Conservation (phyloP, 1,284 basidiomycete genomes). For the Puccinia hordei region DNA sequence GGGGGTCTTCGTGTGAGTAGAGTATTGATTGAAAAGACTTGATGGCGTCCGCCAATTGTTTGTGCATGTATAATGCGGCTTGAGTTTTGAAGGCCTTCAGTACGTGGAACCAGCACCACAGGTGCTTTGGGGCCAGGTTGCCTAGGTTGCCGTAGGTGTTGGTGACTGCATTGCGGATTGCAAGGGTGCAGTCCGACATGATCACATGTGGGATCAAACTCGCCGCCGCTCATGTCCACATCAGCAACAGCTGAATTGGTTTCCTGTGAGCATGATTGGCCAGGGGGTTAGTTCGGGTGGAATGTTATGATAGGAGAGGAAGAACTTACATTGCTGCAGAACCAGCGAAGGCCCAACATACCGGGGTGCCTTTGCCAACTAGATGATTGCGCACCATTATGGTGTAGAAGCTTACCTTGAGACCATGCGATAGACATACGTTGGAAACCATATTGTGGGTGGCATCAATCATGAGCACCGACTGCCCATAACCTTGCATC, state of each 20-base stretch:
- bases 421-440: neutral
- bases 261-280: neutral
- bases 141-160: neutral
- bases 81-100: neutral
- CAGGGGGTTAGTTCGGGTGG: too few species aligned
- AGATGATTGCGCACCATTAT: neutral
- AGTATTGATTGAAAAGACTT: too few species aligned
- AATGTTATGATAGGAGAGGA: neutral
- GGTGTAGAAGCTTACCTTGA: neutral
- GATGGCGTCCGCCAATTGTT: neutral
- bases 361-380: neutral
- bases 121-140: neutral
- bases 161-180: neutral
- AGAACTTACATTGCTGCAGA: neutral
- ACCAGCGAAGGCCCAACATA: neutral
- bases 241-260: neutral
- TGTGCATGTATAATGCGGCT: neutral
- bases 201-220: neutral
- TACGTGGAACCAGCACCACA: neutral
- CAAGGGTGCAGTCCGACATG: neutral
- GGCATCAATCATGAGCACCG: neutral
- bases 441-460: conserved; percentile 2
- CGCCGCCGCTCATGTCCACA: neutral
- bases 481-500: neutral
- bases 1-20: too few species aligned